Conservation (phyloP, 2,329 filamentous ascomycete genomes). For the Pseudofabraea citricarpa region DNA sequence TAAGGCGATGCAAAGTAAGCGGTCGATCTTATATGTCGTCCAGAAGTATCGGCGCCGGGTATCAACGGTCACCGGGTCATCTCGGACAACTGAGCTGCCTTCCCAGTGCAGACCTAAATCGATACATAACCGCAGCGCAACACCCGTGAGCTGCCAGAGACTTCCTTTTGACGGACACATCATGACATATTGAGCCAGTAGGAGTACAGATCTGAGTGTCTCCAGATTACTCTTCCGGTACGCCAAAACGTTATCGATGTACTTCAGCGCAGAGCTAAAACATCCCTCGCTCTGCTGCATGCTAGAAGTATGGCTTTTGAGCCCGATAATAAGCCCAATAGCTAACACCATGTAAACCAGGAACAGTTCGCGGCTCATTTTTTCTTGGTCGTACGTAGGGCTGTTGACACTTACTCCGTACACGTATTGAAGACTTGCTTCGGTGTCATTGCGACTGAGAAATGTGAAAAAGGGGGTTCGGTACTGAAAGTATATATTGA, state of each 20-base stretch:
- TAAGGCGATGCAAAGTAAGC: conserved; percentile 24
- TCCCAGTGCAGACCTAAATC: conserved; percentile 31
- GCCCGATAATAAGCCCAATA: conserved; percentile 26
- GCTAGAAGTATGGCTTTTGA: conserved; percentile 18
- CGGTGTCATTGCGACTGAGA: conserved; percentile 22
- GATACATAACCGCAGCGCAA: conserved; percentile 28
- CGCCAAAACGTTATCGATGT: conserved; percentile 24
- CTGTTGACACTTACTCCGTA: conserved; percentile 15
- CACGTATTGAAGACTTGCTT: conserved; percentile 22
- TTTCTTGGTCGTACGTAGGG: conserved; percentile 6
- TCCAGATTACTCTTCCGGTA: conserved; percentile 29
- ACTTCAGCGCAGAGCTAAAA: conserved; percentile 27
- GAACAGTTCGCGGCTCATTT: conserved; percentile 24
- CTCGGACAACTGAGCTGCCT: conserved; percentile 16
- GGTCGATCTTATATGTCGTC: conserved; percentile 24
- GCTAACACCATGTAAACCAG: conserved; percentile 29
- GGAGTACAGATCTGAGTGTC: conserved; percentile 25
- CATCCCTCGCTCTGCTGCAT: conserved; percentile 29
- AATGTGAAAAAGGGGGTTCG: conserved; percentile 29
- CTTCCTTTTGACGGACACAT: conserved; percentile 28
- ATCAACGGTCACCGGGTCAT: conserved; percentile 19
- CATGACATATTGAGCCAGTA: conserved; percentile 28
- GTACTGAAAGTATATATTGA: conserved; percentile 30
- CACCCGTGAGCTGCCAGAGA: conserved; percentile 30
- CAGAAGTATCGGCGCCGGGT: conserved; percentile 23